Conservation (phyloP, 331 rosid species). For the Arachis monticola region DNA sequence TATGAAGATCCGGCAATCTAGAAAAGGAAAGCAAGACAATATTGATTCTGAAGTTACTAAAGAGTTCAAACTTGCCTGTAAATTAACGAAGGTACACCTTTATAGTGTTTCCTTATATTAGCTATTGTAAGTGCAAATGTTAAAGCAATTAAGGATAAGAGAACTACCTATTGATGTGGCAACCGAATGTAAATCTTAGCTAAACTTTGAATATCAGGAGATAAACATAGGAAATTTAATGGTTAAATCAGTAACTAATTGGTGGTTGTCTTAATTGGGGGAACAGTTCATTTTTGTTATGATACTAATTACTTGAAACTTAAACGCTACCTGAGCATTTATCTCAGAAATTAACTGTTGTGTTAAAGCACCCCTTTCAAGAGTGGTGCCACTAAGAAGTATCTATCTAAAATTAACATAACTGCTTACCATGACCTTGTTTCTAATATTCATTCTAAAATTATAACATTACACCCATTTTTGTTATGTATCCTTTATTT, state of each 20-base stretch:
- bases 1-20: constrained; percentile 30
- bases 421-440: constrained; percentile 19
- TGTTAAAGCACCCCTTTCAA: not conserved
- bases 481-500: constrained; percentile 19
- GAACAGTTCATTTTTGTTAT: constrained; percentile 1
- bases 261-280: constrained; percentile 24
- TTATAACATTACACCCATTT: not conserved
- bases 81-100: constrained; percentile 57
- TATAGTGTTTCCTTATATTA: constrained; percentile 27
- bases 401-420: not conserved
- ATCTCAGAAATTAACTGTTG: constrained; percentile 6
- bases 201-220: not conserved
- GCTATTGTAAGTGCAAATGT: constrained; percentile 10
- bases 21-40: constrained; percentile 40
- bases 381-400: not conserved
- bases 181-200: constrained; percentile 2
- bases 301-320: constrained; percentile 9
- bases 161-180: constrained; percentile 19
- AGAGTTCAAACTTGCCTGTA: constrained; percentile 47
- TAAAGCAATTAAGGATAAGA: constrained; percentile 21
- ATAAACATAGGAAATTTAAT: constrained; percentile 22
- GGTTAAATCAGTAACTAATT: constrained; percentile 24
- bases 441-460: not conserved
- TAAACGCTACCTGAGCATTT: constrained; percentile 1
- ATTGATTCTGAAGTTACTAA: constrained; percentile 40